Conservation (phyloP, 257 asterid species). For the Avicennia marina region DNA sequence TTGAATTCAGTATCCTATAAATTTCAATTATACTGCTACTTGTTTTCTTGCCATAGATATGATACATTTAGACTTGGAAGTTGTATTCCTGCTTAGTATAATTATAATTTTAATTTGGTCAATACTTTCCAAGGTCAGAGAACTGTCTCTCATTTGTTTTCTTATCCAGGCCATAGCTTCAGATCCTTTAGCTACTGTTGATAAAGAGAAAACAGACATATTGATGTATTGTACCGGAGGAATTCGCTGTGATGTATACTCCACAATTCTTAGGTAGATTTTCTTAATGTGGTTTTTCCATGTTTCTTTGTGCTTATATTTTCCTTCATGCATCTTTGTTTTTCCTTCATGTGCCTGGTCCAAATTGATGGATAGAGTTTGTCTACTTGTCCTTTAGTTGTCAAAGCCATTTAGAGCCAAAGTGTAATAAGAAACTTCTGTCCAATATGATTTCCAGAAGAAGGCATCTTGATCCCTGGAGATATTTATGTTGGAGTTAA, state of each 20-base stretch:
- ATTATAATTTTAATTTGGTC: too few species aligned
- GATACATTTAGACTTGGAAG: too few species aligned
- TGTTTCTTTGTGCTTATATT: not conserved
- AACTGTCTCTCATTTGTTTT: too few species aligned
- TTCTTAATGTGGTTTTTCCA: not conserved
- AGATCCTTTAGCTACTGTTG: slow-evolving; percentile 76
- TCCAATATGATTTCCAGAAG: not conserved
- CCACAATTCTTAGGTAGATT: slow-evolving; percentile 76
- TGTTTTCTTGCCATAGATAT: too few species aligned
- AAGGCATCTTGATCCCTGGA: not conserved
- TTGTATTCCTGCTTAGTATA: too few species aligned
- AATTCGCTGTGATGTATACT: slow-evolving; percentile 92
- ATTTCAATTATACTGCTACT: too few species aligned
- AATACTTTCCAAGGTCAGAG: too few species aligned
- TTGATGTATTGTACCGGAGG: slow-evolving; percentile 99
- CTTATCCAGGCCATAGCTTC: slow-evolving; percentile 50
- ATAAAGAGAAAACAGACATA: slow-evolving; percentile 75
- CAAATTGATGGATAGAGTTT: not conserved
- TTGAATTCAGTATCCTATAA: too few species aligned
- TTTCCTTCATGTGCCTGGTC: not conserved
- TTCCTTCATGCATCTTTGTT: not conserved
- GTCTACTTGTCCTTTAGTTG: not conserved
- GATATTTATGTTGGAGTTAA: not conserved
- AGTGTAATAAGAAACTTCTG: not conserved
- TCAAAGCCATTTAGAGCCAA: not conserved